Base-by-base conservation (phyloP, 495 filamentous ascomycete species). In the Daldinia grandis region DNA sequence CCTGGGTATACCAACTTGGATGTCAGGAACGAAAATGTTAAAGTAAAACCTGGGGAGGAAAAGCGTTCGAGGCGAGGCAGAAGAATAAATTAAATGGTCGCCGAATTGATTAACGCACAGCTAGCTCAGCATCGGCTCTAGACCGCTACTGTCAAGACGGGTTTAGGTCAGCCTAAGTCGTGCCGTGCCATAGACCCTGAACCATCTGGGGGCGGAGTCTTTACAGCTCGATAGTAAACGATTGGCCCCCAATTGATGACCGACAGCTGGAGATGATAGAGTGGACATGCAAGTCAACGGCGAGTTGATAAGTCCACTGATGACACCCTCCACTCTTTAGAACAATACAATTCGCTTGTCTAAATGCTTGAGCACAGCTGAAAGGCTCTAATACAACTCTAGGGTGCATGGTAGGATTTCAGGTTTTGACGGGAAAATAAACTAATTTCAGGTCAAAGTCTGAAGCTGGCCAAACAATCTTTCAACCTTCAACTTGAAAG, bases 201-300 rank as follows among this genome's bases (percentile, higher is more conserved):
- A 38, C 2, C 57, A 25, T 63, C 33, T 64, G 59, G 64, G 60
- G 69, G 64, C 58, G 58, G 59, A 55, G 59, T 47, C 35, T 25
- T 44, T 27, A 54, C 35, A 54, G 35, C 17, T 62, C 57, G 31
- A 66, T 59, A 38, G 55, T 59, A 38, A 38, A 67, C 5, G 57
- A 64, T 72, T 61, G 69, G 69, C 33, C 69, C 64, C 69, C 64
- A 68, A 62, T 72, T 63, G 64, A 68, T 68, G 64, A 67, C 69
- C 51, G 69, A 72, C 69, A 72, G 69, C 60, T 67, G 63, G 63
- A 67, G 54, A 42, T 50, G 62, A 51, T 19, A 71, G 57, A 63
- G 68, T 66, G 51, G 58, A 21, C 55, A 71, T 68, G 70, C 62
- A 66, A 59, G 57, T 72, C 60, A 53, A 64, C 12, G 57, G 42